Evolutionary conservation across 805 yeast genomes (phyloP), one percentile per base, ranked within the genome.

Genomic region (Metschnikowia colocasiae): DNA sequence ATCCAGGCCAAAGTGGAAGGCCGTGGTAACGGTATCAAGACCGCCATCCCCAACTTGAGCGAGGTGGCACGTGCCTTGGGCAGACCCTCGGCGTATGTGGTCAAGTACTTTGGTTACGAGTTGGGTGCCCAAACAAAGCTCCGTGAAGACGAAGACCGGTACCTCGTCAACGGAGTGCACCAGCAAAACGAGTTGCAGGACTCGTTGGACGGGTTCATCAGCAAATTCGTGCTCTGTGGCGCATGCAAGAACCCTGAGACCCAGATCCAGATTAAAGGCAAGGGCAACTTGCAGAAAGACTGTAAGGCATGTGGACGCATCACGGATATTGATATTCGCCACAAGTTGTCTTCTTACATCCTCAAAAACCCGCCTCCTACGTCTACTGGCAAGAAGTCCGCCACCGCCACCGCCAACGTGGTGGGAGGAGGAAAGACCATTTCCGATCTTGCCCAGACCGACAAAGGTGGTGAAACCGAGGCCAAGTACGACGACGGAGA

Each of bases 231-330:
- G 52, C 79, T 94, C 45, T 94, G 99, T 80, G 91, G 87, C 23
- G 79, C 88, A 48, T 94, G 99, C 78, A 87, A 87, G 74, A 94
- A 94, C 73, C 99, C 99, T 40, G 99, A 94, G 73, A 94, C 99
- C 20, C 97, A 89, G 64, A 83, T 91, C 64, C 76, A 83, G 57
- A 76, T 94, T 58, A 82, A 83, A 59, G 85, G 83, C 58, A 84
- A 81, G 55, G 94, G 84, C 37, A 75, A 75, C 56, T 74, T 94
- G 63, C 84, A 83, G 58, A 83, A 90, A 70, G 97, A 94, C 69
- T 94, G 99, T 78, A 94, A 94, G 68, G 99, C 99, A 19, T 94
- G 99, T 78, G 99, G 99, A 73, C 82, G 84, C 66, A 80, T 92
- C 65, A 81, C 96, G 20, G 76, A 75, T 45, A 81, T 91, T 59